Conservation (phyloP, 2,329 filamentous ascomycete genomes). For the Sclerotinia glacialis region DNA sequence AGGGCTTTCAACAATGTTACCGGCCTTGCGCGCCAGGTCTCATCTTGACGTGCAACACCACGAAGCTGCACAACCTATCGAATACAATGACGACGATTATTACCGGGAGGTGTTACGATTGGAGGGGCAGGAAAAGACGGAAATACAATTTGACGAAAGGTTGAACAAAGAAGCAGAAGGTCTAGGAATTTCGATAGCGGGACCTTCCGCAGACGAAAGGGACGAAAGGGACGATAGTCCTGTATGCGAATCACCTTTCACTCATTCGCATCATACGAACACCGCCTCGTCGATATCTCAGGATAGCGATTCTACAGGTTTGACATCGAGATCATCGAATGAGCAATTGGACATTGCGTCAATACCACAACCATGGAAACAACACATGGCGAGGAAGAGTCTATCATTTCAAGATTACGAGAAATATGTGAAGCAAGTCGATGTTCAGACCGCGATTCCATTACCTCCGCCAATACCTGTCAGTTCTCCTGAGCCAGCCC, state of each 20-base stretch:
- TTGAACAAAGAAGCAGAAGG: conserved; percentile 33
- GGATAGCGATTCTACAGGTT: conserved; percentile 33
- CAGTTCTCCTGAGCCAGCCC: conserved; percentile 30
- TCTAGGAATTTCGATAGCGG: conserved; percentile 35
- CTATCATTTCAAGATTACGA: conserved; percentile 38
- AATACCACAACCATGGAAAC: conserved; percentile 24
- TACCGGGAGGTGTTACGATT: conserved; percentile 36
- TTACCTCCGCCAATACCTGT: conserved; percentile 19
- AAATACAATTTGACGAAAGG: conserved; percentile 31
- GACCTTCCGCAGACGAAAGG: conserved; percentile 23
- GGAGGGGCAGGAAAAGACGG: conserved; percentile 30
- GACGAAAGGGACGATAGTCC: conserved; percentile 25
- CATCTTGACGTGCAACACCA: conserved; percentile 21
- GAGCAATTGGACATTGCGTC: conserved; percentile 23
- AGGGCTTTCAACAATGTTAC: conserved; percentile 19
- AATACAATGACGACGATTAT: conserved; percentile 36
- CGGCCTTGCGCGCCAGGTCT: conserved; percentile 21
- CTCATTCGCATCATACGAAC: conserved; percentile 31
- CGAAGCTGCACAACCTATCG: conserved; percentile 16
- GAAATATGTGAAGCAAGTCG: conserved; percentile 34
- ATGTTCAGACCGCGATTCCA: conserved; percentile 24
- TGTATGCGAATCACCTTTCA: conserved; percentile 32
- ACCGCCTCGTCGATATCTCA: conserved; percentile 35
- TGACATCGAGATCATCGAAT: conserved; percentile 35
- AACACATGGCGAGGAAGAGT: conserved; percentile 28